Evolutionary conservation across 352 stramenopile species (phyloP), one percentile per base, ranked within the genome.

Genomic region (Stramenopiles sp.): DNA sequence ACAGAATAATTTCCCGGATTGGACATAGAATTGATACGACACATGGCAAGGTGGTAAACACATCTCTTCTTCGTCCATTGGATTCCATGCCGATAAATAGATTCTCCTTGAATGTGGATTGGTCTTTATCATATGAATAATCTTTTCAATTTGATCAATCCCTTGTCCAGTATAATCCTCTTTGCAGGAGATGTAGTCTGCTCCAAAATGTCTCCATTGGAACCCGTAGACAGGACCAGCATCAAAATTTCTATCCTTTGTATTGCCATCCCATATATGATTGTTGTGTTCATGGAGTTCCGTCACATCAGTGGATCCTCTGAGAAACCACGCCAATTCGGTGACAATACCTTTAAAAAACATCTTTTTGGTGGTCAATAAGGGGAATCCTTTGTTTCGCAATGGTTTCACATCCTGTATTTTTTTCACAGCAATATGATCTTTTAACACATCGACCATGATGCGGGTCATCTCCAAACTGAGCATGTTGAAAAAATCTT

Each of bases 251-350:
- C 1, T 7, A 38, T 7, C 33, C 7, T 79, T 73, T 33, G 93
- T 95, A 86, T 99, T 99, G 43, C 96, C 95, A 84, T 99, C 96
- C 97, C 96, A 99, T 82, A 99, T 99, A 82, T 98, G 95, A 84
- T 99, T 97, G 80, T 96, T 87, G 86, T 99, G 98, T 79, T 96
- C 91, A 83, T 93, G 86, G 1, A 99, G 85, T 65, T 94, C 91
- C 83, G 98, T 96, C 0, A 93, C 93, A 83, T 94, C 97, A 29
- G 95, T 99, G 81, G 93, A 91, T n/a, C 96, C 96, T 73, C 87
- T 89, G 81, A 99, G 92, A 84, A 99, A 99, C 96, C 96, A 99
- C 53, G 99, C 85, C 38, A 99, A 85, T 85, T 99, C 97, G 85
- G 99, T 96, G 0, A 95, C 96, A 32, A 99, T 95, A 74, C 96